Conservation (phyloP, 2,329 filamentous ascomycete genomes). For the Penicillium sp. region DNA sequence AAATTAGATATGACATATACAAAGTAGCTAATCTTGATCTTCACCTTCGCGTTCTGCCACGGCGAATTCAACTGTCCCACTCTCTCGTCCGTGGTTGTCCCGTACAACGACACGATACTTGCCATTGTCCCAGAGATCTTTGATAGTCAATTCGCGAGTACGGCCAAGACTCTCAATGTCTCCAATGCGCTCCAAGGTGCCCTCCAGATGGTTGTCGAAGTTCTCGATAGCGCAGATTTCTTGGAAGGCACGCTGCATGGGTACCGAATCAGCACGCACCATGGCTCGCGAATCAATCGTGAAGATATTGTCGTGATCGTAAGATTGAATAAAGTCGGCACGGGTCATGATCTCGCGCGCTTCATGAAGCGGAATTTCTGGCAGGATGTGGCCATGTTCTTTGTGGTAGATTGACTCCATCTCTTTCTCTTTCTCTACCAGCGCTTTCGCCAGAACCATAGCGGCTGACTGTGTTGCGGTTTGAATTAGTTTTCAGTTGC, state of each 20-base stretch:
- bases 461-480: conserved; percentile 66
- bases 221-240: conserved; percentile 73
- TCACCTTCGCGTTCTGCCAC: conserved; percentile 39
- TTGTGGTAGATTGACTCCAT: conserved; percentile 62
- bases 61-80: conserved; percentile 48
- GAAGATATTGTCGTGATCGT: conserved; percentile 93
- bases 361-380: conserved; percentile 74
- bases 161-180: conserved; percentile 90
- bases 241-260: conserved; percentile 90
- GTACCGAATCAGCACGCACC: conserved; percentile 89
- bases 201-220: conserved; percentile 79
- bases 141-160: conserved; percentile 92
- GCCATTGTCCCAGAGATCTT: conserved; percentile 83
- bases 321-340: conserved; percentile 86
- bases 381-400: conserved; percentile 69
- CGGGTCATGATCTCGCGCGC: conserved; percentile 93
- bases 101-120: conserved; percentile 65
- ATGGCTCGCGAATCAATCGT: conserved; percentile 84
- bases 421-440: conserved; percentile 76
- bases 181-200: conserved; percentile 78
- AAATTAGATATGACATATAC: conserved; percentile 1
- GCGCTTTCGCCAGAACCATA: conserved; percentile 86
- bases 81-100: conserved; percentile 48
- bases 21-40: conserved; percentile 28
- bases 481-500: conserved; percentile 15